Percentiles rank a stretch among this genome's conserved stretches.
phyloP scores from a whole-genome alignment of 495 filamentous ascomycete genomes.

The Xylaria nigripes region DNA sequence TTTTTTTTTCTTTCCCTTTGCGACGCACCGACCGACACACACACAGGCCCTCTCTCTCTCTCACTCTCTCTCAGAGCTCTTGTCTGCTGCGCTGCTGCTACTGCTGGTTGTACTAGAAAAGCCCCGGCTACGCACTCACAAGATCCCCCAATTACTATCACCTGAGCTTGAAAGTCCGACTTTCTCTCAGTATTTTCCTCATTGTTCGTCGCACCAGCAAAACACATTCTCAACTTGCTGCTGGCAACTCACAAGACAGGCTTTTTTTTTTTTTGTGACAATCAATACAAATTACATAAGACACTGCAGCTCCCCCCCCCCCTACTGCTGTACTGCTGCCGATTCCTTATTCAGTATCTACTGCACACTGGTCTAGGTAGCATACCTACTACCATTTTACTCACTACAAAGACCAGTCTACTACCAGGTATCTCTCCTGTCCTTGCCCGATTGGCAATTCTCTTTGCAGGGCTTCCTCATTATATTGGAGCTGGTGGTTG shows the following conservation, averaged over 20 bases:
- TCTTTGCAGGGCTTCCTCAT: background rate
- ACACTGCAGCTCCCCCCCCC: background rate
- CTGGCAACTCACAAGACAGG: too few relatives aligned
- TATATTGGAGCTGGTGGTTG: background rate
- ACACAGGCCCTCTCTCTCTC: background rate
- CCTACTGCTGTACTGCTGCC: background rate
- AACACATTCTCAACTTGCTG: too few relatives aligned
- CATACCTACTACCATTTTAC: too few relatives aligned
- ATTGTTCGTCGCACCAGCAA: slow-evolving; percentile 1
- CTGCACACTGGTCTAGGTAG: background rate
- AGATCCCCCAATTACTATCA: slow-evolving; percentile 1
- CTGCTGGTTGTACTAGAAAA: slow-evolving; percentile 9
- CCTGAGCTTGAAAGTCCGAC: background rate
- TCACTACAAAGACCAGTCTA: too few relatives aligned
- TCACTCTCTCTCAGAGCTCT: too few relatives aligned
- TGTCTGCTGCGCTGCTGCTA: too few relatives aligned
- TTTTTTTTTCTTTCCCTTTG: slow-evolving; percentile 5
- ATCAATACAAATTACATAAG: background rate
- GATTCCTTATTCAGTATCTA: background rate
- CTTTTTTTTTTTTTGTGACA: too few relatives aligned
- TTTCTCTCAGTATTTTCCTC: background rate
- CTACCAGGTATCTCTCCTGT: too few relatives aligned
- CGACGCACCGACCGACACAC: slow-evolving; percentile 3
- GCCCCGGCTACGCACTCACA: slow-evolving; percentile 9
- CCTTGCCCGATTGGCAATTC: background rate